Evolutionary conservation across 768 basidiomycete species (phyloP).

Genomic region (Mycena pura): DNA sequence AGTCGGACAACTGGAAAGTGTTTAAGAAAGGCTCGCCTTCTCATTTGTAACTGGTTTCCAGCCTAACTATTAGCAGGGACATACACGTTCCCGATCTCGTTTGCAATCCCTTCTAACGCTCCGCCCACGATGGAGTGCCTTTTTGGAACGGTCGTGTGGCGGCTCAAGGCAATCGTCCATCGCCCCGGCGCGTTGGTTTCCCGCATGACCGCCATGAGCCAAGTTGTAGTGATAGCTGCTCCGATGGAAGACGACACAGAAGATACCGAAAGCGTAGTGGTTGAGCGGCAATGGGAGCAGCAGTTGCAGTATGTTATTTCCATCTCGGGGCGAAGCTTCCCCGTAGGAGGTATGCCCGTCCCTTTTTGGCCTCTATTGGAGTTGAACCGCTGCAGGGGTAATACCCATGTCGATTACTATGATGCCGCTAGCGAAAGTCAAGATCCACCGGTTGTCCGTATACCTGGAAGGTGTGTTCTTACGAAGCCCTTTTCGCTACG

Average conservation of each 20-base stretch:
- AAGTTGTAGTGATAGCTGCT: slow-evolving; percentile 76
- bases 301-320: slow-evolving; percentile 85
- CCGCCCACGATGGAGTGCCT: slow-evolving; percentile 81
- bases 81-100: slow-evolving; percentile 94
- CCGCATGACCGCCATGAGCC: slow-evolving; percentile 71
- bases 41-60: neutral
- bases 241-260: slow-evolving; percentile 89
- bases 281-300: slow-evolving; percentile 91
- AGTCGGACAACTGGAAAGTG: slow-evolving; percentile 76
- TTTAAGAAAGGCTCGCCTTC: slow-evolving; percentile 76
- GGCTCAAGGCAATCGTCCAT: slow-evolving; percentile 80
- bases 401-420: slow-evolving; percentile 83
- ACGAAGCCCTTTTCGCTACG: neutral
- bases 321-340: slow-evolving; percentile 76
- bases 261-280: slow-evolving; percentile 77
- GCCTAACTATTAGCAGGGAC: slow-evolving; percentile 58
- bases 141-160: slow-evolving; percentile 81
- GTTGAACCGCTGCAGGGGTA: slow-evolving; percentile 44
- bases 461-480: slow-evolving; percentile 76
- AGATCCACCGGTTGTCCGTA: slow-evolving; percentile 75
- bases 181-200: slow-evolving; percentile 82
- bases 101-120: slow-evolving; percentile 78
- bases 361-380: neutral
- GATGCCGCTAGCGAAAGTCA: slow-evolving; percentile 84
- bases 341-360: slow-evolving; percentile 58